These are phyloP conservation scores for Zopfia rhizophila DNA, from an alignment of 2,329 filamentous ascomycete genomes.

Conservation along the genomic window DNA sequence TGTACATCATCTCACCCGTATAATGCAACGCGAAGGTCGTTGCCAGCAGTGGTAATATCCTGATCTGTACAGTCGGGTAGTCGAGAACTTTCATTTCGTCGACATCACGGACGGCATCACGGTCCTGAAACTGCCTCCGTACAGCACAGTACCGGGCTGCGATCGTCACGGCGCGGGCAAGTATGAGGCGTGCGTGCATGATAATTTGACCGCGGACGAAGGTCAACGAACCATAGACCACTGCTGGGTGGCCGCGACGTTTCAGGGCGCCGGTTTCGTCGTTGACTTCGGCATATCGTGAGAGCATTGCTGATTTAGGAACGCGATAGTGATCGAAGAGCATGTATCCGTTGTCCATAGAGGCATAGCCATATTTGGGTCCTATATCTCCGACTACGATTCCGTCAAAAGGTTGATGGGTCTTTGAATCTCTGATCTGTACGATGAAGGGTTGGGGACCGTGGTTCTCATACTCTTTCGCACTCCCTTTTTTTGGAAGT, in stretches of 20 bases:
- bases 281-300: slow-evolving; percentile 60
- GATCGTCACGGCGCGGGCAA: slow-evolving; percentile 64
- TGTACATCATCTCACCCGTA: slow-evolving; percentile 61
- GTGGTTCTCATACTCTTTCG: slow-evolving; percentile 52
- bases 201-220: slow-evolving; percentile 59
- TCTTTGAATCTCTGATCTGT: slow-evolving; percentile 61
- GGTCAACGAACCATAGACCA: slow-evolving; percentile 63
- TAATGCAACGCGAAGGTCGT: slow-evolving; percentile 63
- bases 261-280: slow-evolving; percentile 58
- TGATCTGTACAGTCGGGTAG: slow-evolving; percentile 65
- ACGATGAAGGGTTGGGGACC: slow-evolving; percentile 65
- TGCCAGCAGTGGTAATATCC: slow-evolving; percentile 63
- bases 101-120: slow-evolving; percentile 52
- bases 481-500: slow-evolving; percentile 48
- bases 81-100: slow-evolving; percentile 62
- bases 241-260: slow-evolving; percentile 59
- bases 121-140: slow-evolving; percentile 61
- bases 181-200: slow-evolving; percentile 63
- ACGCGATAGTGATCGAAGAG: slow-evolving; percentile 61
- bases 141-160: slow-evolving; percentile 63
- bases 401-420: slow-evolving; percentile 58
- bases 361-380: slow-evolving; percentile 65
- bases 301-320: slow-evolving; percentile 61
- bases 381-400: slow-evolving; percentile 66
- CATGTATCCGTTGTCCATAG: slow-evolving; percentile 66